Conservation (phyloP, 208 protist genomes). For the Trypanosoma boissoni region DNA sequence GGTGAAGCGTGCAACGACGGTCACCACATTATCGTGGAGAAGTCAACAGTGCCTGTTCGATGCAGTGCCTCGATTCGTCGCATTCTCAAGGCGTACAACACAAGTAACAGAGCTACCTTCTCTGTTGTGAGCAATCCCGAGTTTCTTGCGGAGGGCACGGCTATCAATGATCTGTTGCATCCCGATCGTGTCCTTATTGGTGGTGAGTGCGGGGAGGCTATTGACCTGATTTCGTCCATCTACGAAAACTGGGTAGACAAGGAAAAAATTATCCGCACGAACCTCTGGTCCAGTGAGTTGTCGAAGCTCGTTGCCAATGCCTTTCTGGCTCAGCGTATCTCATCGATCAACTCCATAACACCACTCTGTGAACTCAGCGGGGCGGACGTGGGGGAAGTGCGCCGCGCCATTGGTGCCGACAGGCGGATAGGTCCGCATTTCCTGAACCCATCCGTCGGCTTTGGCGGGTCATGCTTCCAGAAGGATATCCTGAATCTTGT, state of each 20-base stretch:
- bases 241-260: conserved; percentile 92
- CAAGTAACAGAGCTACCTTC: conserved; percentile 47
- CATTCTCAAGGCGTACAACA: conserved; percentile 35
- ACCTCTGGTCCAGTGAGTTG: conserved; percentile 95
- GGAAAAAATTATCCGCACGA: conserved; percentile 92
- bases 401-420: conserved; percentile 82
- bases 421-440: conserved; percentile 93
- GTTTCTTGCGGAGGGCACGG: conserved; percentile 95
- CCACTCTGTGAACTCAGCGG: conserved; percentile 92
- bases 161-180: conserved; percentile 84
- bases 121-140: conserved; percentile 97
- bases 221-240: conserved; percentile 63
- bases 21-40: conserved; percentile 93
- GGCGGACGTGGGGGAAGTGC: conserved; percentile 84
- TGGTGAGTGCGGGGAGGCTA: conserved; percentile 47
- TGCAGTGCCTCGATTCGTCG: conserved; percentile 38
- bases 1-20: conserved; percentile 37
- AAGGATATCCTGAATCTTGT: conserved; percentile 98
- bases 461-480: conserved; percentile 96
- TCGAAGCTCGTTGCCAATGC: conserved; percentile 98
- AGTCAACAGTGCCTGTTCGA: conserved; percentile 91
- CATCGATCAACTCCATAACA: conserved; percentile 95
- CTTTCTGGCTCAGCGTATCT: conserved; percentile 97
- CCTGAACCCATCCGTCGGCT: conserved; percentile 91
- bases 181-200: conserved; percentile 98